phyloP scores from a whole-genome alignment of 2,329 filamentous ascomycete genomes.

The Cytospora leucostoma region DNA sequence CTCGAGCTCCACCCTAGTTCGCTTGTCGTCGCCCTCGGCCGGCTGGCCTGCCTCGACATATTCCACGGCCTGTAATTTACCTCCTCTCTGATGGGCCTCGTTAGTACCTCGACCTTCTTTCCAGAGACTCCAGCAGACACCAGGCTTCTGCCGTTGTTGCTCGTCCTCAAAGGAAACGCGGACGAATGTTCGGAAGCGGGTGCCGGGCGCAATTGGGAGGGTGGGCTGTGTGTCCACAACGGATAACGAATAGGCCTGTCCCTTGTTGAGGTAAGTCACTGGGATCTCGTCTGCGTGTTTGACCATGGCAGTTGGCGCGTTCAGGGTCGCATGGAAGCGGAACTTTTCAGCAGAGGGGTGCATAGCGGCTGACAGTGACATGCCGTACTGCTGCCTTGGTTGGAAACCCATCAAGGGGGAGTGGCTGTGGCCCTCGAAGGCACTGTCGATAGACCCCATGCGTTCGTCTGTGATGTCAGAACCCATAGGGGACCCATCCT shows the following conservation, averaged over 20 bases:
- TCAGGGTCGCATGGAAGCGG: constrained; percentile 85
- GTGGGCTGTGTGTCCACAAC: constrained; percentile 75
- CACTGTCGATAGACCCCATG: constrained; percentile 59
- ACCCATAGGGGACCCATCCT: constrained; percentile 69
- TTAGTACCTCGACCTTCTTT: constrained; percentile 96
- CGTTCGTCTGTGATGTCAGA: constrained; percentile 50
- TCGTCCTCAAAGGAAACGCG: constrained; percentile 98
- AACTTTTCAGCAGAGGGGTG: constrained; percentile 69
- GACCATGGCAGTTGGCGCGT: constrained; percentile 95
- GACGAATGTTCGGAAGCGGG: constrained; percentile 84
- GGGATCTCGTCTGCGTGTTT: constrained; percentile 88
- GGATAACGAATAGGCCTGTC: constrained; percentile 87
- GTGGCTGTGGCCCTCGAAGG: constrained; percentile 55
- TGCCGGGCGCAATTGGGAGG: constrained; percentile 58
- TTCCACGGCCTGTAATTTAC: constrained; percentile 91
- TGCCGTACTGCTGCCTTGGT: constrained; percentile 47
- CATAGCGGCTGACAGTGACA: constrained; percentile 48
- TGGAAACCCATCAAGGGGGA: constrained; percentile 63
- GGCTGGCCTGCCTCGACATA: constrained; percentile 72
- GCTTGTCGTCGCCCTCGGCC: constrained; percentile 63
- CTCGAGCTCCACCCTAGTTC: constrained; percentile 70
- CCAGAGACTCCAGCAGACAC: constrained; percentile 77
- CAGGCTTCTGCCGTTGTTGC: constrained; percentile 77
- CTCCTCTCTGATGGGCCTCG: constrained; percentile 90
- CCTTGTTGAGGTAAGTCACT: constrained; percentile 97